A percentile compares a stretch with the other conserved stretches of the same genome.
Evolutionary conservation across 805 yeast genomes (phyloP).

Genomic region (Sugiyamaella smithiae): DNA sequence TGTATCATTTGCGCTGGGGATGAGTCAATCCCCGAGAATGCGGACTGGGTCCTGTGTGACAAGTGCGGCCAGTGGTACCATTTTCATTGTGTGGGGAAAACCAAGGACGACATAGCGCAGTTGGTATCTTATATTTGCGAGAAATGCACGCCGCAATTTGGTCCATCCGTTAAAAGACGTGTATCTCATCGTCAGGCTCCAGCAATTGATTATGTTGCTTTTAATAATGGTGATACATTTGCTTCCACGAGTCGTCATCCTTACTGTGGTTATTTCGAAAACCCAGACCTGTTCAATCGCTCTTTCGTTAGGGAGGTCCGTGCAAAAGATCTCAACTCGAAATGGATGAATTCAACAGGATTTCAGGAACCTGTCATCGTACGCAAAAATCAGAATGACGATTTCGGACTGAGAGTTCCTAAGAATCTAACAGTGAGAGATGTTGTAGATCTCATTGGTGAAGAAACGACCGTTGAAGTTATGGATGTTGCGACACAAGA

Average conservation of each 20-base stretch:
- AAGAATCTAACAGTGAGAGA: constrained; percentile 50
- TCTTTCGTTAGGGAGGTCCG: constrained; percentile 32
- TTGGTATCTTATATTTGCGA: constrained; percentile 56
- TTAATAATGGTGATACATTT: constrained; percentile 64
- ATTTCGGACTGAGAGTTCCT: constrained; percentile 57
- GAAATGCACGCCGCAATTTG: constrained; percentile 44
- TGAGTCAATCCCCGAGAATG: too few relatives aligned
- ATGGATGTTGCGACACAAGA: constrained; percentile 88
- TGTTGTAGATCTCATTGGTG: constrained; percentile 60
- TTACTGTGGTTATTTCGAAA: constrained; percentile 32
- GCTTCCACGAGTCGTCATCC: constrained; percentile 59
- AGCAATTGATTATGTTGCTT: constrained; percentile 73
- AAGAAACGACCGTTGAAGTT: constrained; percentile 64
- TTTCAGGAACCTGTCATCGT: constrained; percentile 48
- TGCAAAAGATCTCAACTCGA: constrained; percentile 38
- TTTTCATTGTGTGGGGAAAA: constrained; percentile 43
- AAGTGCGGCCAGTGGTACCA: constrained; percentile 55
- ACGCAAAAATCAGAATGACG: constrained; percentile 32
- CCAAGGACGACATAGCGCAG: constrained; percentile 37
- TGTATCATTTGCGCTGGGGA: too few relatives aligned
- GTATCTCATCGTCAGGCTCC: constrained; percentile 52
- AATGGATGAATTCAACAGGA: constrained; percentile 37
- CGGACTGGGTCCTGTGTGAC: constrained; percentile 56
- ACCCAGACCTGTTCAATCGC: constrained; percentile 26
- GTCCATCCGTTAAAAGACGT: constrained; percentile 51